Percentiles rank a stretch among this genome's conserved stretches.
These are phyloP conservation scores for Clonostachys solani DNA, from an alignment of 2,329 filamentous ascomycete species.

Conservation along the genomic window DNA sequence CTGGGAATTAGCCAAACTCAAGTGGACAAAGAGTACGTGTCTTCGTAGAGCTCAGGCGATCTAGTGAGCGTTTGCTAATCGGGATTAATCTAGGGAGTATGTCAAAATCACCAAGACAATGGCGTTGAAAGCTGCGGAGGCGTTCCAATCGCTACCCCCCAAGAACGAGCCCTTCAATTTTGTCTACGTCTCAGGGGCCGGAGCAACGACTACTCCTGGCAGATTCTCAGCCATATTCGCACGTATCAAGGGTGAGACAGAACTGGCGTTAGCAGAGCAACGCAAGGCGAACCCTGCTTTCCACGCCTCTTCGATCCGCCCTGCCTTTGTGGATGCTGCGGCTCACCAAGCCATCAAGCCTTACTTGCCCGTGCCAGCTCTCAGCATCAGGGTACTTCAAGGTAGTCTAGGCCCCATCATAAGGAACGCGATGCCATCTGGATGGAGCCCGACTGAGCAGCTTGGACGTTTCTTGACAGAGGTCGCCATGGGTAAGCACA, in stretches of 20 bases:
- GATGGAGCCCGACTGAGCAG: constrained; percentile 34
- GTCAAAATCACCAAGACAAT: constrained; percentile 65
- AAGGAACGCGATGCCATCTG: constrained; percentile 3
- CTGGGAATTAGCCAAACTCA: constrained; percentile 59
- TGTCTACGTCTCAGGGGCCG: constrained; percentile 64
- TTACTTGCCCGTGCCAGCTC: constrained; percentile 29
- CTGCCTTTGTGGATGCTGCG: constrained; percentile 50
- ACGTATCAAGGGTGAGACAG: constrained; percentile 63
- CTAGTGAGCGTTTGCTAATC: too few relatives aligned
- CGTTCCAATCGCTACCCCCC: constrained; percentile 45
- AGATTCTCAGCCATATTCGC: constrained; percentile 55
- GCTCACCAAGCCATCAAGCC: constrained; percentile 33
- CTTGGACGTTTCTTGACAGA: constrained; percentile 38
- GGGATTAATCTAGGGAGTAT: constrained; percentile 40
- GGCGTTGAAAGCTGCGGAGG: constrained; percentile 57
- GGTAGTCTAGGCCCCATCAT: constrained; percentile 12
- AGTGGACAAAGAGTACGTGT: constrained; percentile 47
- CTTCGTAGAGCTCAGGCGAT: background rate
- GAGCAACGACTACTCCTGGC: constrained; percentile 53
- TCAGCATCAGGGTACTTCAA: constrained; percentile 1
- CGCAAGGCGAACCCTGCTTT: constrained; percentile 22
- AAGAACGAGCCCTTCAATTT: constrained; percentile 56
- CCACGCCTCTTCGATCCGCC: constrained; percentile 47
- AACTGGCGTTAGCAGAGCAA: constrained; percentile 53
- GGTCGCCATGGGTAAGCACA: constrained; percentile 34